A percentile compares a stretch with the other conserved stretches of the same genome.
Conservation (phyloP, 2,329 filamentous ascomycete species). For the Ophiostoma piceae region DNA sequence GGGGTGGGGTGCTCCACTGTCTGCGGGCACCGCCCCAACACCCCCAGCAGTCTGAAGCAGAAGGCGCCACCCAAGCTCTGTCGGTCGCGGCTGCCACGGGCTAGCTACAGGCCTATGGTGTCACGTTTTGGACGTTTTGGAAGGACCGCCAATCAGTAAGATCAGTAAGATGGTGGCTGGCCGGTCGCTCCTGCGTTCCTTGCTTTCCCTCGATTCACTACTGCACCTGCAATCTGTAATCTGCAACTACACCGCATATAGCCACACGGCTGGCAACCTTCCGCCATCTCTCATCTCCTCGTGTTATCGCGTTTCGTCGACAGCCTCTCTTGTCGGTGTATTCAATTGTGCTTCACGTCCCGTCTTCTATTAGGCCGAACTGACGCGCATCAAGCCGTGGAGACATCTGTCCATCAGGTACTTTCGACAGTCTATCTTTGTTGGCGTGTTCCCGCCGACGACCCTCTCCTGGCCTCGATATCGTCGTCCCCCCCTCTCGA, state of each 20-base stretch:
- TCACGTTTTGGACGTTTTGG: neutral
- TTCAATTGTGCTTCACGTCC: neutral
- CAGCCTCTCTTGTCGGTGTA: neutral
- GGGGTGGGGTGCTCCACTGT: neutral
- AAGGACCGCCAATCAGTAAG: neutral
- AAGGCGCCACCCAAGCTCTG: conserved; percentile 2
- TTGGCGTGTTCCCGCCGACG: neutral
- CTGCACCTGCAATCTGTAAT: neutral
- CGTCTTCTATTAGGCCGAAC: neutral
- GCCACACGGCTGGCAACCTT: neutral
- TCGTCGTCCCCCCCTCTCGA: neutral
- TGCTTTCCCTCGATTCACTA: neutral
- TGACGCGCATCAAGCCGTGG: neutral
- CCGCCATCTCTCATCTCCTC: neutral
- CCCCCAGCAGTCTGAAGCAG: neutral
- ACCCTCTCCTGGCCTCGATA: neutral
- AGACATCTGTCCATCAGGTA: neutral
- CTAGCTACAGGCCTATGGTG: conserved; percentile 9
- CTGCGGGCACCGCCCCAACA: neutral
- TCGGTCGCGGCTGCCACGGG: conserved; percentile 6
- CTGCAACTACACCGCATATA: neutral
- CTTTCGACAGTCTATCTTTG: neutral
- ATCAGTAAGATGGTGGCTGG: neutral
- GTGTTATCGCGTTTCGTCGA: conserved; percentile 4
- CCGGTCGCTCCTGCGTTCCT: conserved; percentile 1